These are phyloP conservation scores for Parastagonospora nodorum DNA, from an alignment of 2,329 filamentous ascomycete species.

Conservation along the genomic window DNA sequence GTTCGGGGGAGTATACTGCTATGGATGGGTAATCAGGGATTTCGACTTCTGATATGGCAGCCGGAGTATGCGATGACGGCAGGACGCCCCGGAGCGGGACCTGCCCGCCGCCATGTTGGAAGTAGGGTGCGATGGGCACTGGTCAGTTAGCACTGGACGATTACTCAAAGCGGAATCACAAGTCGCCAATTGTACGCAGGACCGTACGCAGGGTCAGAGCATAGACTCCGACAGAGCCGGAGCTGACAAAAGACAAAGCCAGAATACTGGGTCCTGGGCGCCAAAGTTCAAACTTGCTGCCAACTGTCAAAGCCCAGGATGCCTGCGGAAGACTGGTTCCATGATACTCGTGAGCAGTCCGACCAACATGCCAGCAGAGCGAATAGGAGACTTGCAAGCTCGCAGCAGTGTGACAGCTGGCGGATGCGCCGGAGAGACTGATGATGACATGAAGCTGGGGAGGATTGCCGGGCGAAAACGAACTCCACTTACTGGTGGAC, in stretches of 20 bases:
- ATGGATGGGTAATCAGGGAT: slow-evolving; percentile 32
- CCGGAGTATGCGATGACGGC: slow-evolving; percentile 28
- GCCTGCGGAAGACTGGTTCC: slow-evolving; percentile 28
- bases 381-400: slow-evolving; percentile 12
- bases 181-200: slow-evolving; percentile 6
- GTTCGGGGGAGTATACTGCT: slow-evolving; percentile 22
- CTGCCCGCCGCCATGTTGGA: slow-evolving; percentile 43
- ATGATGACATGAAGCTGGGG: slow-evolving; percentile 26
- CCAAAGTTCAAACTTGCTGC: too few relatives aligned
- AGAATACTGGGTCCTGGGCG: background rate
- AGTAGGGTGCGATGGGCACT: slow-evolving; percentile 45
- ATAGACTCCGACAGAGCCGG: slow-evolving; percentile 31
- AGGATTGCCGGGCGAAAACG: slow-evolving; percentile 21
- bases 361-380: slow-evolving; percentile 4
- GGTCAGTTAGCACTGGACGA: slow-evolving; percentile 30
- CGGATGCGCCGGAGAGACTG: slow-evolving; percentile 28
- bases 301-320: slow-evolving; percentile 16
- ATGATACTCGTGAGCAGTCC: slow-evolving; percentile 1
- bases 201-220: background rate
- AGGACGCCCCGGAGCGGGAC: slow-evolving; percentile 36
- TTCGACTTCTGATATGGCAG: slow-evolving; percentile 25
- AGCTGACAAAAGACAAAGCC: slow-evolving; percentile 29
- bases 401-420: slow-evolving; percentile 8
- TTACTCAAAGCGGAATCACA: slow-evolving; percentile 13
- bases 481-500: slow-evolving; percentile 25